These are phyloP conservation scores for Trichophyton schoenleinii DNA, from an alignment of 2,329 filamentous ascomycete genomes.

Conservation along the genomic window DNA sequence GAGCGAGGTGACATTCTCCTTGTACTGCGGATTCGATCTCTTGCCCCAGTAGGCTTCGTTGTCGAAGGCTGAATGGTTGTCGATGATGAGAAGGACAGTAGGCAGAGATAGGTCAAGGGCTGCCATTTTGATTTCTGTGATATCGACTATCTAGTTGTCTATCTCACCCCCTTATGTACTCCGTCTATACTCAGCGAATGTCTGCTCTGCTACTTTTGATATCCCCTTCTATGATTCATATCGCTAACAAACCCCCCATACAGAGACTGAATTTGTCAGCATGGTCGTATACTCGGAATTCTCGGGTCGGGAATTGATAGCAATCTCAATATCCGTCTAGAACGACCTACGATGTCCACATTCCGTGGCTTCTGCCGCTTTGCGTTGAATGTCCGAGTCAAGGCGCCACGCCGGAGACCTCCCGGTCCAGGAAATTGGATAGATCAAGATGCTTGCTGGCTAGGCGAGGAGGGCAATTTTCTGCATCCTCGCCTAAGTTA, in stretches of 20 bases:
- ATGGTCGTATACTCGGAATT: too few relatives aligned
- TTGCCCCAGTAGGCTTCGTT: slow-evolving; percentile 30
- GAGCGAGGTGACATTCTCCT: slow-evolving; percentile 31
- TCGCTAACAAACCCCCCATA: not conserved
- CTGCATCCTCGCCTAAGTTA: too few relatives aligned
- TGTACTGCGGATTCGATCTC: slow-evolving; percentile 35
- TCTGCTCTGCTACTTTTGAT: not conserved
- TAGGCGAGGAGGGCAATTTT: too few relatives aligned
- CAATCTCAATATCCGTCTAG: too few relatives aligned
- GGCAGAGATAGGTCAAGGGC: slow-evolving; percentile 11
- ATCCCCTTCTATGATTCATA: not conserved
- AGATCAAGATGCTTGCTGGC: too few relatives aligned
- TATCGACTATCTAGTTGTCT: too few relatives aligned
- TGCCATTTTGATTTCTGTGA: not conserved
- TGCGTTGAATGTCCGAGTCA: too few relatives aligned
- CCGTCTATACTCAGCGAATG: not conserved
- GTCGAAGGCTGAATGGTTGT: slow-evolving; percentile 36
- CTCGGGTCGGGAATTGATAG: too few relatives aligned
- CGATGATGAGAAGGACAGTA: slow-evolving; percentile 38
- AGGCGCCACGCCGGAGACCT: too few relatives aligned
- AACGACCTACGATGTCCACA: too few relatives aligned
- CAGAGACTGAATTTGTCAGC: not conserved
- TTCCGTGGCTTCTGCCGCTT: too few relatives aligned
- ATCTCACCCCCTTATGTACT: not conserved
- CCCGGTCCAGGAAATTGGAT: too few relatives aligned